Evolutionary conservation across 805 yeast species (phyloP), one percentile per base, ranked within the genome.

Genomic region (Candida vaughaniae): DNA sequence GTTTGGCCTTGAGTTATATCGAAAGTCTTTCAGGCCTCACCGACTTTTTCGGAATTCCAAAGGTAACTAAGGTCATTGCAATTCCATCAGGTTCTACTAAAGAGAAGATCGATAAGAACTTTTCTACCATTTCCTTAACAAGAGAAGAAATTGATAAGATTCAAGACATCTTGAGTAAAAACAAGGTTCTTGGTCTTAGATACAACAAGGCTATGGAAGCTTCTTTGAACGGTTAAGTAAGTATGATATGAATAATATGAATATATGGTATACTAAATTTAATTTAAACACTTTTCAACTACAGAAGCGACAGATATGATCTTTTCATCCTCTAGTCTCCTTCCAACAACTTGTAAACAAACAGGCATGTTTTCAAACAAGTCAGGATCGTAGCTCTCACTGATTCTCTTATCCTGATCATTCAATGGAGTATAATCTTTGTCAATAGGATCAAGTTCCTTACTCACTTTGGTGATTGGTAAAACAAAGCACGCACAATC

Each of bases 11-110:
- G 33, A 61, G 69, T 7, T 67, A 71, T 66, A 48, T 64, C 19
- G 31, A 85, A 26, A 80, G 89, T 3, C 57, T 89, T 16, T 80
- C 87, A 3, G 86, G 86, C 79, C 60, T 79, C 38, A 62, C 72
- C 36, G 69, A 74, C 36, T 68, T 55, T 48, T 56, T 66, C 6
- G 77, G 73, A 2, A 46, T 64, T 25, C 39, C 48, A 15, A 63
- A 65, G 35, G 70, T 64, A 36, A 75, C 89, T 16, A 68, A 62
- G 40, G 69, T 86, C 31, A 53, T 89, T 31, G 95, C 96, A 23
- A 84, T 88, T 55, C 96, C 96, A 14, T 82, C 90, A 35, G 81
- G 86, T 3, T 73, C 88, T 5, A 74, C 80, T 25, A 56, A 64
- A 3, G 65, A 58, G 9, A 80, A 86, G 56, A 77, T 83, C n/a